Percentiles rank a stretch among this genome's conserved stretches.
Evolutionary conservation across 192 early-diverging fungal species (phyloP).

Genomic region (Mortierella antarctica): DNA sequence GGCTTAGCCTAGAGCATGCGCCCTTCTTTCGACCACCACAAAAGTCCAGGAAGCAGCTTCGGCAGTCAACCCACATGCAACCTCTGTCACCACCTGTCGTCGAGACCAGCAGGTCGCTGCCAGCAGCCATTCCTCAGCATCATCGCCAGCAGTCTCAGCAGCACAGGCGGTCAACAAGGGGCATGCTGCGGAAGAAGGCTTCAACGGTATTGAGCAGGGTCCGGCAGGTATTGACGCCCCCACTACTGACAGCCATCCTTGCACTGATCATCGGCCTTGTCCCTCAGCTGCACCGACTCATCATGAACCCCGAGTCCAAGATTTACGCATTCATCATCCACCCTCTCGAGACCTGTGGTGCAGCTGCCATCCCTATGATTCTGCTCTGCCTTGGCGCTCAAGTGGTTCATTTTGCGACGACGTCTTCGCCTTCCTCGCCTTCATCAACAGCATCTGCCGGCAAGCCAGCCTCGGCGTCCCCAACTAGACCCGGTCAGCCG

Average conservation of each 20-base stretch:
- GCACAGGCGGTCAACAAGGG: neutral
- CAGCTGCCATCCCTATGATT: conserved; percentile 82
- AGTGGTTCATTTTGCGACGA: conserved; percentile 42
- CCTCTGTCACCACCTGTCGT: neutral
- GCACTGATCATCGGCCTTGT: conserved; percentile 75
- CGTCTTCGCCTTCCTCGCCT: neutral
- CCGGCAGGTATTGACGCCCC: conserved; percentile 69
- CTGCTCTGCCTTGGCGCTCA: conserved; percentile 82
- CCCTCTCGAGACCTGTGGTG: conserved; percentile 78
- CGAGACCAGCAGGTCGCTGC: neutral
- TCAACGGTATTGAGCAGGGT: neutral
- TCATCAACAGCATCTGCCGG: neutral
- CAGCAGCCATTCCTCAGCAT: neutral
- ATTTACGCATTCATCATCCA: conserved; percentile 69
- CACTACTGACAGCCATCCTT: conserved; percentile 74
- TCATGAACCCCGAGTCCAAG: conserved; percentile 69
- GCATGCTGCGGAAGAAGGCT: neutral
- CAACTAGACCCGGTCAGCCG: conserved; percentile 5
- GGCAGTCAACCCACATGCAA: conserved; percentile 10
- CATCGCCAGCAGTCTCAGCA: neutral
- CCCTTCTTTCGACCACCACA: neutral
- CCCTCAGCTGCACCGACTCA: conserved; percentile 67
- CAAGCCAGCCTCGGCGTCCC: neutral
- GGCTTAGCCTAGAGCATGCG: neutral
- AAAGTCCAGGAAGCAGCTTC: neutral